phyloP scores from a whole-genome alignment of 768 basidiomycete genomes.

The Gelatoporia subvermispora region DNA sequence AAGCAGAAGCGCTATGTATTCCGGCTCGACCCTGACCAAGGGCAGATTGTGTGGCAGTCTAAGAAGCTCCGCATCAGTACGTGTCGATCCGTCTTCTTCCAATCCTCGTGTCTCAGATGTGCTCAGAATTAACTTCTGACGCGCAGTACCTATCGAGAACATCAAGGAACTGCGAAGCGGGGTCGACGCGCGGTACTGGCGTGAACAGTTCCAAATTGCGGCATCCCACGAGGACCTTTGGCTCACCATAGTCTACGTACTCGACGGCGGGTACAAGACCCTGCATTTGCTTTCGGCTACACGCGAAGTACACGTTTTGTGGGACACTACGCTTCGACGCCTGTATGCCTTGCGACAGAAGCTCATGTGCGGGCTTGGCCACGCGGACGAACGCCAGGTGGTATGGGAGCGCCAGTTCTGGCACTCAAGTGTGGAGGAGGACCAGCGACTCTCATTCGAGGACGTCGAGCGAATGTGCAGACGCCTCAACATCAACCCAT shows the following conservation, averaged over 20 bases:
- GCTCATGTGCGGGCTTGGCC: conserved; percentile 63
- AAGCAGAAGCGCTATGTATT: conserved; percentile 70
- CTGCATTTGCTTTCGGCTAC: conserved; percentile 79
- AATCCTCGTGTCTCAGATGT: background rate
- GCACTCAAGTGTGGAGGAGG: conserved; percentile 65
- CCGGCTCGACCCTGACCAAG: conserved; percentile 73
- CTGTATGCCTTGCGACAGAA: conserved; percentile 63
- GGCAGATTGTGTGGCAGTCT: conserved; percentile 75
- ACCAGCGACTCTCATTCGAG: conserved; percentile 61
- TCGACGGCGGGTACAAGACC: conserved; percentile 76
- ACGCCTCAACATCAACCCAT: conserved; percentile 61
- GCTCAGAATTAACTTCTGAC: background rate
- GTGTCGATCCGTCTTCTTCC: conserved; percentile 21
- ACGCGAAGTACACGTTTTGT: conserved; percentile 53
- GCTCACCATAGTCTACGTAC: conserved; percentile 82
- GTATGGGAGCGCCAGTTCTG: conserved; percentile 83
- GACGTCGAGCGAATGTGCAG: conserved; percentile 70
- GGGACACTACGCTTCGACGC: conserved; percentile 59
- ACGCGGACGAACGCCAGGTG: conserved; percentile 56
- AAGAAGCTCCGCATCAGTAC: conserved; percentile 61
- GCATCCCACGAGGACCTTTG: conserved; percentile 63
- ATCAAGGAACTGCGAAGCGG: conserved; percentile 85
- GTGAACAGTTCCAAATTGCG: conserved; percentile 62
- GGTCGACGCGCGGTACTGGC: conserved; percentile 64
- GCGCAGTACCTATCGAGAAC: conserved; percentile 73